Evolutionary conservation across 192 early-diverging fungal species (phyloP).

Genomic region (Coemansia sp.): DNA sequence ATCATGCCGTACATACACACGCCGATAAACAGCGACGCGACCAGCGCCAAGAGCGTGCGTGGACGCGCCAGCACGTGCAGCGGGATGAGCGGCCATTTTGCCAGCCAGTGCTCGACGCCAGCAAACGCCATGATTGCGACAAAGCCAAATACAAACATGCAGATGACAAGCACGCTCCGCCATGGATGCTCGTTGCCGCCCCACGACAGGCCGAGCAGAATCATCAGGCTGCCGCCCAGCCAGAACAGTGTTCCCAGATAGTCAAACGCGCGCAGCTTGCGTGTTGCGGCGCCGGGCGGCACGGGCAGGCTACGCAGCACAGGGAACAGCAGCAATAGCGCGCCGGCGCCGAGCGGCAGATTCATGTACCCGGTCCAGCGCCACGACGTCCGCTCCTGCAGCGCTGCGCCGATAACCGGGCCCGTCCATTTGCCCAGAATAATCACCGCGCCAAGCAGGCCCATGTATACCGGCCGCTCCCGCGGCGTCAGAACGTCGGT

Average conservation of each 20-base stretch:
- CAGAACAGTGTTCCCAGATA: conserved; percentile 56
- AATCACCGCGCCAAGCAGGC: conserved; percentile 61
- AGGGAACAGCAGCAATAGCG: conserved; percentile 53
- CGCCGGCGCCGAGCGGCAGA: conserved; percentile 62
- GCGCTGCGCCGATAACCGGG: conserved; percentile 66
- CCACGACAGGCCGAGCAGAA: conserved; percentile 57
- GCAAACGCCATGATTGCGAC: conserved; percentile 46
- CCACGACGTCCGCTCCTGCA: conserved; percentile 60
- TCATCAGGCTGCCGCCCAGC: conserved; percentile 52
- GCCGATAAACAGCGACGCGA: conserved; percentile 41
- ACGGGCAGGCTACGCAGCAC: conserved; percentile 58
- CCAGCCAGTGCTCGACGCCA: conserved; percentile 56
- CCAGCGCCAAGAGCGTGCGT: conserved; percentile 28
- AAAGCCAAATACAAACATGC: conserved; percentile 50
- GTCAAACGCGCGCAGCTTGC: conserved; percentile 56
- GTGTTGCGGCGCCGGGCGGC: conserved; percentile 21
- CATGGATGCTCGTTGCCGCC: conserved; percentile 62
- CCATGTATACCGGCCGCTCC: conserved; percentile 71
- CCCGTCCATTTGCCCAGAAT: conserved; percentile 63
- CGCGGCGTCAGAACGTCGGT: conserved; percentile 68
- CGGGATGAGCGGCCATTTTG: conserved; percentile 68
- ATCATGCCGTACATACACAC: conserved; percentile 50
- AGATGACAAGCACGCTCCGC: conserved; percentile 50
- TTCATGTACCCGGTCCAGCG: conserved; percentile 81
- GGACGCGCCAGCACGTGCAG: conserved; percentile 27